Evolutionary conservation across 2,329 filamentous ascomycete genomes (phyloP).

Genomic region (Aspergillus nomiae): DNA sequence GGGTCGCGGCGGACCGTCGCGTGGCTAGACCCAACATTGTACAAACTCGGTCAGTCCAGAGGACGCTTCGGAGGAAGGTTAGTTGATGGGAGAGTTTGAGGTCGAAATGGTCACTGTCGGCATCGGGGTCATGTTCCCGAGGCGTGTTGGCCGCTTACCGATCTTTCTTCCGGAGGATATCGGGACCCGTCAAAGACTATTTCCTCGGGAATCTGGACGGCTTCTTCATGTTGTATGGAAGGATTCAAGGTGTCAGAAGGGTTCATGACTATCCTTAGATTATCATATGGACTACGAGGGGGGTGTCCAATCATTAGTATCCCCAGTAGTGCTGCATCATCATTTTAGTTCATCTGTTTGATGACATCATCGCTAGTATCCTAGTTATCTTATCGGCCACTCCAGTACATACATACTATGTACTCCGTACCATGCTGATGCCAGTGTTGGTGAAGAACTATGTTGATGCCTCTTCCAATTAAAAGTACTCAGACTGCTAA

Average conservation of each 20-base stretch:
- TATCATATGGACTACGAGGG: background rate
- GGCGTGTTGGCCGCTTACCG: slow-evolving; percentile 17
- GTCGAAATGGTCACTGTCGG: slow-evolving; percentile 2
- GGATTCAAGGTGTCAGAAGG: background rate
- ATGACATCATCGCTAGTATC: slow-evolving; percentile 7
- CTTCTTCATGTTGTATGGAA: background rate
- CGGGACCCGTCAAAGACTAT: slow-evolving; percentile 18
- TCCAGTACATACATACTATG: background rate
- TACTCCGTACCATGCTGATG: background rate
- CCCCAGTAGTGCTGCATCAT: background rate
- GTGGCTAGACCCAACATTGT: slow-evolving; percentile 24
- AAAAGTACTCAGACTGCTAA: background rate
- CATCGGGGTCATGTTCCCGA: slow-evolving; percentile 21
- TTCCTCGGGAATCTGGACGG: background rate
- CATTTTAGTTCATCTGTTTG: background rate
- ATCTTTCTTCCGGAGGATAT: slow-evolving; percentile 27
- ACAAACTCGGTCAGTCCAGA: background rate
- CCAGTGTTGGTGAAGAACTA: background rate
- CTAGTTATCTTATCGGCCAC: background rate
- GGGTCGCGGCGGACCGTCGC: slow-evolving; percentile 18
- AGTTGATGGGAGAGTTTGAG: background rate
- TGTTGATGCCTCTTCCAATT: background rate
- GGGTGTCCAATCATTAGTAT: background rate
- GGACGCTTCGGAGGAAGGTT: background rate
- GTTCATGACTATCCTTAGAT: background rate